Evolutionary conservation across 2,329 filamentous ascomycete species (phyloP), one percentile per base, ranked within the genome.

Genomic region (Zasmidium angulare): DNA sequence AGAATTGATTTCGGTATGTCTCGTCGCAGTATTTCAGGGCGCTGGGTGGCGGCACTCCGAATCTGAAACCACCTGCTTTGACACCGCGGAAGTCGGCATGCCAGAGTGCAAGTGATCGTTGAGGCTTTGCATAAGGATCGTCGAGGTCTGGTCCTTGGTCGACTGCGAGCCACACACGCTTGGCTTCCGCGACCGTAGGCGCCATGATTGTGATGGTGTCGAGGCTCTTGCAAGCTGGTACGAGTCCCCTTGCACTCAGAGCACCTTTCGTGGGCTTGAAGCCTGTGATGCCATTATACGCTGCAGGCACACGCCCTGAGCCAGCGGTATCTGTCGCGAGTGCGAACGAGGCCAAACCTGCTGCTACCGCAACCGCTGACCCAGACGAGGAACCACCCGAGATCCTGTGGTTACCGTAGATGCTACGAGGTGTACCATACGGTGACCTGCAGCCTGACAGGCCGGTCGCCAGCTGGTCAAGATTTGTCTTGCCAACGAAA

Each of bases 391-490:
- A 85, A 4, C 84, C 84, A 10, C 83, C 83, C 56, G 78, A 81
- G 50, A 85, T 81, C 55, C 80, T 79, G n/a, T 78, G 71, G 43
- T 74, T 71, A 65, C 78, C 72, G 68, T 77, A 84, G 0, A 84
- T 75, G 56, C 82, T 85, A 21, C 81, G 76, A 1, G 84, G 81
- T 20, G 78, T 80, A 1, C 84, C 85, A 61, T 82, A 86, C 0
- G 84, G 82, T 1, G 82, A 85, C 23, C 84, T 79, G 50, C 81
- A 83, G 17, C 84, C 85, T 12, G 80, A 82, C 2, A 87, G 76
- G 0, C 85, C 85, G 0, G 84, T 87, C 2, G 84, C 85, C 2
- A 87, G 76, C 69, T 87, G 84, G 67, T 88, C 85, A 55, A 87
- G 77, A 62, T 86, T 87, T 0, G 81, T 78, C 68, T 87, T 87